Evolutionary conservation across 2,329 filamentous ascomycete genomes (phyloP), one percentile per base, ranked within the genome.

Genomic region (Cladophialophora carrionii): DNA sequence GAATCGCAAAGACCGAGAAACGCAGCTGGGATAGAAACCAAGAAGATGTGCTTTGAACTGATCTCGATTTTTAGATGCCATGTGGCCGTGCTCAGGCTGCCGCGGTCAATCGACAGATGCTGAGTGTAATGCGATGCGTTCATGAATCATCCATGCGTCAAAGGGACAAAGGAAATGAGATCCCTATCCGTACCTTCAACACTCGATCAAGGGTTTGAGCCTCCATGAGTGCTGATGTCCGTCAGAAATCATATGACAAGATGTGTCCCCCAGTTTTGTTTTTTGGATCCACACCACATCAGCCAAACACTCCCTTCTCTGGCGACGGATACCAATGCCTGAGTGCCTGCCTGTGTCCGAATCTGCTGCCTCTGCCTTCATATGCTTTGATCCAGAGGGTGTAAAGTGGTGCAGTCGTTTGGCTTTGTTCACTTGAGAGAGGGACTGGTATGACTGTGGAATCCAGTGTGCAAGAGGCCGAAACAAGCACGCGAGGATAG

Each of bases 101-200:
- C 24, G 20, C 12, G 14, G 22, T 26, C 48, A 51, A 26, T n/a
- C 48, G 43, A 49, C 55, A 24, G 41, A 49, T 58, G 26, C n/a
- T 49, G 56, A 49, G 31, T 31, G 17, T 49, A 51, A 22, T 51
- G 22, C 20, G 14, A 51, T 51, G 48, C 48, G 2, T 51, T 17
- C 22, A 51, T 51, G 48, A 51, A 48, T 46, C 48, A 46, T 43
- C 26, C 41, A 59, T 43, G 43, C 51, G 32, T 43, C 17, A n/a
- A 43, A 20, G 43, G 20, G 55, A 62, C 62, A 65, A 63, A 68
- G 55, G 60, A 68, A 68, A 68, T 68, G 66, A 68, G 66, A 68
- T 56, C 62, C 53, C 41, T 17, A 53, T 61, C 57, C 57, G 31
- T 51, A 17, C 29, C 48, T 37, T 48, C 26, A 46, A 20, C 43